A percentile compares a stretch with the other conserved stretches of the same genome.
phyloP scores from a whole-genome alignment of 768 basidiomycete genomes.

The Galerina sulciceps region DNA sequence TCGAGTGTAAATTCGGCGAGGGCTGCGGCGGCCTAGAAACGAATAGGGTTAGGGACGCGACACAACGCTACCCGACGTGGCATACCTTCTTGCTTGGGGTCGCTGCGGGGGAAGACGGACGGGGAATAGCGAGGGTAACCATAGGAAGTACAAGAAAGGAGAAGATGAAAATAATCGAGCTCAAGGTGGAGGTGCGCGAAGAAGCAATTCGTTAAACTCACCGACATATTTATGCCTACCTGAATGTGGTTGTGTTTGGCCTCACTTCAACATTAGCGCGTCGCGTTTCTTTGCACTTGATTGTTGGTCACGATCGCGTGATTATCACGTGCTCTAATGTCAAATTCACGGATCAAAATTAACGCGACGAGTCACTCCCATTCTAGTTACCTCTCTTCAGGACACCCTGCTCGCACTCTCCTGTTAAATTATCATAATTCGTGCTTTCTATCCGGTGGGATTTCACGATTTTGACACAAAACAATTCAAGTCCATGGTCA shows the following conservation, averaged over 20 bases:
- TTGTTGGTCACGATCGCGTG: conserved; percentile 1
- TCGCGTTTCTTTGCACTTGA: conserved; percentile 27
- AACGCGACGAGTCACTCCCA: background rate
- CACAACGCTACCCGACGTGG: background rate
- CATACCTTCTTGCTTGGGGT: conserved; percentile 60
- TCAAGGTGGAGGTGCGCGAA: conserved; percentile 14
- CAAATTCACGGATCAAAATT: background rate
- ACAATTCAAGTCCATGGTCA: conserved; percentile 18
- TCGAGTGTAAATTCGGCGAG: conserved; percentile 48
- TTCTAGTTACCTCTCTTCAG: background rate
- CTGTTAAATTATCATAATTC: background rate
- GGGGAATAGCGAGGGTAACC: conserved; percentile 31
- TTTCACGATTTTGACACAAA: background rate
- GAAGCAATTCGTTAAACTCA: conserved; percentile 1
- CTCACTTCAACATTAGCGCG: conserved; percentile 25
- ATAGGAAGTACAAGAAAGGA: conserved; percentile 25
- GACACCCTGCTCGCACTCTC: background rate
- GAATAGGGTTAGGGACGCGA: conserved; percentile 10
- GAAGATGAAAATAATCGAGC: background rate
- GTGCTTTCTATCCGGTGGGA: background rate
- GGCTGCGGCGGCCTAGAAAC: conserved; percentile 43
- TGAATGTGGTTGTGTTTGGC: conserved; percentile 43
- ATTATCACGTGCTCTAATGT: background rate
- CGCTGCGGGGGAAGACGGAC: conserved; percentile 34
- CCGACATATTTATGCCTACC: conserved; percentile 26